Base-by-base conservation (phyloP, 2,329 filamentous ascomycete genomes). In the Penicillium freii region DNA sequence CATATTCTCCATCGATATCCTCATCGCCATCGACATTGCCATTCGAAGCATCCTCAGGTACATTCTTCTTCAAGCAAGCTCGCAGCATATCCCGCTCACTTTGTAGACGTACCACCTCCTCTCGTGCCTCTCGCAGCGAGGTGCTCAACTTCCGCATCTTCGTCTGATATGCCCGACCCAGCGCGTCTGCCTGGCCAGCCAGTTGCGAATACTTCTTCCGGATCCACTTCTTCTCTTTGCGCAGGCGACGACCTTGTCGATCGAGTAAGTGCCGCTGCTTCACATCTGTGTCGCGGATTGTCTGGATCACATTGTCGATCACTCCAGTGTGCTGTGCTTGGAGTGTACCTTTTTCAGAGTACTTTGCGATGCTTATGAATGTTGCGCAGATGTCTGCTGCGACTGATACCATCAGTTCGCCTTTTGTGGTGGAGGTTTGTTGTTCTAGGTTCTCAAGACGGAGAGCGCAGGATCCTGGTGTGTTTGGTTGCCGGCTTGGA, bases 331-430 rank as follows among this genome's bases (percentile, higher is more conserved):
- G 63, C 4, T 58, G 43, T 1, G 58, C 15, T 25, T 40, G 52
- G 4, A 75, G 64, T 9, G 54, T 65, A 1, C 69, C 71, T 5
- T 57, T 57, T n/a, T 62, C 61, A 17, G 66, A 44, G 19, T 71
- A 66, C 17, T 64, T 61, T 15, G 64, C 63, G 48, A 76, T 69
- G 33, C 54, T 62, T 44, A 69, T 66, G 21, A 76, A 69, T 3
- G 64, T 65, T 0, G 63, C 62, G 19, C 62, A 55, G 42, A 75
- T 71, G 46, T 76, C 71, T 34, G 65, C 55, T 19, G 71, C 67
- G 47, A 75, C 62, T 11, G 68, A 63, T 11, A 50, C 19, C 36
- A 74, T 60, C 11, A 70, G 58, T 8, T 58, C 40, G 6, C 58
- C 54, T 56, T 73, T 73, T 10, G 57, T 45, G 4, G 15, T 4